Percentiles rank a stretch among this genome's conserved stretches.
Evolutionary conservation across 176 grass and related monocot species (phyloP).

Genomic region (Musa schizocarpa): DNA sequence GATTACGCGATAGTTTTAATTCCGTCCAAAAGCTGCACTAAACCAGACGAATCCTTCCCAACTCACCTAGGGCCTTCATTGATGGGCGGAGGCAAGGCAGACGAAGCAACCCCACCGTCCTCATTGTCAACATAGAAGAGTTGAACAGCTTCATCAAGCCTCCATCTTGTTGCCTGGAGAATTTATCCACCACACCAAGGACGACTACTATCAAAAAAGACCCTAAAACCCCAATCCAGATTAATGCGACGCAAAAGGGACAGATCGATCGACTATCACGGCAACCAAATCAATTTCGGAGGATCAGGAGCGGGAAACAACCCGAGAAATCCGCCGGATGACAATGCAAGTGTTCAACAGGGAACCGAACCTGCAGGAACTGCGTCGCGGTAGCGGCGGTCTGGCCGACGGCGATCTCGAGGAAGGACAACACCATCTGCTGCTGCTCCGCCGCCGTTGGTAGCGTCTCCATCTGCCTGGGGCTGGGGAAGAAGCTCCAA

Average conservation of each 20-base stretch:
- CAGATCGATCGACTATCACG: not conserved
- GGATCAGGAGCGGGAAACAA: too few species aligned
- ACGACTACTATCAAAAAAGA: not conserved
- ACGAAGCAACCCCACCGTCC: constrained; percentile 24
- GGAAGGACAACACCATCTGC: constrained; percentile 60
- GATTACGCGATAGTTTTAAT: not conserved
- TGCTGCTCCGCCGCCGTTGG: constrained; percentile 39
- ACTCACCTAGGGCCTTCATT: constrained; percentile 20
- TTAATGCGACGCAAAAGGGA: not conserved
- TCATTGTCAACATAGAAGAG: constrained; percentile 82
- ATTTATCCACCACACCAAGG: not conserved
- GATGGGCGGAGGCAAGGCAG: constrained; percentile 18
- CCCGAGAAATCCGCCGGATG: too few species aligned
- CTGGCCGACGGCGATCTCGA: constrained; percentile 89
- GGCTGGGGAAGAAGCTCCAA: too few species aligned
- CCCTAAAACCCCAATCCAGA: not conserved
- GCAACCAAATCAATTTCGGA: too few species aligned
- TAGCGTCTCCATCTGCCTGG: constrained; percentile 9
- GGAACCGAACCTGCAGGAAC: constrained; percentile 54
- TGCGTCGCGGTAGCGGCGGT: constrained; percentile 55
- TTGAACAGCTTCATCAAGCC: constrained; percentile 83
- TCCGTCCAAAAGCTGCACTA: too few species aligned
- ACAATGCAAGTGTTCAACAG: too few species aligned
- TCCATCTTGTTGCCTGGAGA: constrained; percentile 71
- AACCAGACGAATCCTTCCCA: not conserved